A percentile compares a stretch with the other conserved stretches of the same genome.
These are phyloP conservation scores for Penicillium psychrofluorescens DNA, from an alignment of 495 filamentous ascomycete species.

Conservation along the genomic window DNA sequence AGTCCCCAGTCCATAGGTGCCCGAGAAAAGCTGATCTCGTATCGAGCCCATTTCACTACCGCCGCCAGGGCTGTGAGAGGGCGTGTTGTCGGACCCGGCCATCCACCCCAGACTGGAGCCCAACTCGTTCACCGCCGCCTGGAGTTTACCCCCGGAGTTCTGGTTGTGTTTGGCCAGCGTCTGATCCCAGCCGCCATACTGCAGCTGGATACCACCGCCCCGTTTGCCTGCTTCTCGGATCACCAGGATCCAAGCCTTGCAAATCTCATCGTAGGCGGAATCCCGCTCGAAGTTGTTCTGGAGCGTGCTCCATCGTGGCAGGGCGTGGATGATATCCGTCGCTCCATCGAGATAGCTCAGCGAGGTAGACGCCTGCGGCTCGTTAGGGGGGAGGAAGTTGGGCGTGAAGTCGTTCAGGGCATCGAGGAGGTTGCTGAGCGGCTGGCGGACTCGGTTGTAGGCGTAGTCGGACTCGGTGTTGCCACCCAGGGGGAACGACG, in stretches of 20 bases:
- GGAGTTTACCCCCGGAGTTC: slow-evolving; percentile 73
- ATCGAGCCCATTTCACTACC: slow-evolving; percentile 54
- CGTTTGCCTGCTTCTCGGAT: slow-evolving; percentile 87
- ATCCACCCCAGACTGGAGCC: slow-evolving; percentile 71
- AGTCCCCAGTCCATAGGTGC: slow-evolving; percentile 62
- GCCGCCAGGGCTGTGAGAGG: slow-evolving; percentile 32
- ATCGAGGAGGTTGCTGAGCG: slow-evolving; percentile 73
- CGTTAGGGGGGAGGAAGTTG: slow-evolving; percentile 88
- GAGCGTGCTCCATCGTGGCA: slow-evolving; percentile 81
- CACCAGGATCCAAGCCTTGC: slow-evolving; percentile 86
- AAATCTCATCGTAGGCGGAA: slow-evolving; percentile 91
- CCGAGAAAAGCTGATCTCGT: slow-evolving; percentile 70
- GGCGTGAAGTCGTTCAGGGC: slow-evolving; percentile 89
- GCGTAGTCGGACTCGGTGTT: slow-evolving; percentile 83
- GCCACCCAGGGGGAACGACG: slow-evolving; percentile 82
- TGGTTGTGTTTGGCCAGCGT: slow-evolving; percentile 83
- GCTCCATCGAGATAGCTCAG: slow-evolving; percentile 81
- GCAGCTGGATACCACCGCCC: slow-evolving; percentile 83
- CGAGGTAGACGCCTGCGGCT: slow-evolving; percentile 69
- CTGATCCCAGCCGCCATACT: slow-evolving; percentile 91
- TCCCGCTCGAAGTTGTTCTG: slow-evolving; percentile 87
- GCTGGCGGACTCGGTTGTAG: slow-evolving; percentile 84
- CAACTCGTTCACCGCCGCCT: slow-evolving; percentile 72
- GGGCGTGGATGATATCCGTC: slow-evolving; percentile 79
- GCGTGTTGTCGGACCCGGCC: slow-evolving; percentile 41